phyloP scores from a whole-genome alignment of 2,329 filamentous ascomycete species.

The Aspergillus texensis region DNA sequence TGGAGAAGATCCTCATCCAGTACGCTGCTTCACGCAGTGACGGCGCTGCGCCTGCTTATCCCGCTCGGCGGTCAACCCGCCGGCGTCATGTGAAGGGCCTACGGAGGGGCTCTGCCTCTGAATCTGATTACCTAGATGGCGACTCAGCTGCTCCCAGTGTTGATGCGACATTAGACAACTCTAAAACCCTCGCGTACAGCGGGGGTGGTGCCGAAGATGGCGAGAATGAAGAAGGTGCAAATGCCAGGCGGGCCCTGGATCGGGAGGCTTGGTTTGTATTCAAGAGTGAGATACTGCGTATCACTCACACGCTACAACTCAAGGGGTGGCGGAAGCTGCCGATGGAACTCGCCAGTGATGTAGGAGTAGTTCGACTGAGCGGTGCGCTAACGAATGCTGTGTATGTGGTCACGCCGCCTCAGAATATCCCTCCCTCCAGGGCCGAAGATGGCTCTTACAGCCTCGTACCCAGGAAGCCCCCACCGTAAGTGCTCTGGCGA shows the following conservation, averaged over 20 bases:
- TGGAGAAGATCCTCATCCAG: slow-evolving; percentile 69
- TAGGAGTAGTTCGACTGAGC: slow-evolving; percentile 60
- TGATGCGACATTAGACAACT: slow-evolving; percentile 84
- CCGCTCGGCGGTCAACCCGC: slow-evolving; percentile 27
- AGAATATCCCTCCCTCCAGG: slow-evolving; percentile 55
- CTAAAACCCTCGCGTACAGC: slow-evolving; percentile 79
- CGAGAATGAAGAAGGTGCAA: slow-evolving; percentile 46
- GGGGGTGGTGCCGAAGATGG: slow-evolving; percentile 55
- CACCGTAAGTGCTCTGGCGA: slow-evolving; percentile 50
- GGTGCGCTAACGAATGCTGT: slow-evolving; percentile 95
- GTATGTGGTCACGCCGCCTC: slow-evolving; percentile 86
- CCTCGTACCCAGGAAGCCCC: slow-evolving; percentile 49
- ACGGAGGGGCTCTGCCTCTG: slow-evolving; percentile 65
- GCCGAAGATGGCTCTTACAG: slow-evolving; percentile 43
- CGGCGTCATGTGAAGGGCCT: slow-evolving; percentile 41
- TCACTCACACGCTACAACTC: slow-evolving; percentile 83
- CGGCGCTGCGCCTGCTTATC: slow-evolving; percentile 21
- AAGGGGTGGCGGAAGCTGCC: slow-evolving; percentile 90
- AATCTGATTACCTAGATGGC: slow-evolving; percentile 82
- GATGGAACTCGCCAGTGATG: slow-evolving; percentile 44
- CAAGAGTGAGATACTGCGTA: slow-evolving; percentile 87
- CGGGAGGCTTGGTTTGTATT: slow-evolving; percentile 79
- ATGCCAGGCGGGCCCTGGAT: slow-evolving; percentile 64
- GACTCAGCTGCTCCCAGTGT: slow-evolving; percentile 82
- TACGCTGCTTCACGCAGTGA: slow-evolving; percentile 40